Conservation (phyloP, 192 early-diverging fungal genomes). For the Paraglomus occultum region DNA sequence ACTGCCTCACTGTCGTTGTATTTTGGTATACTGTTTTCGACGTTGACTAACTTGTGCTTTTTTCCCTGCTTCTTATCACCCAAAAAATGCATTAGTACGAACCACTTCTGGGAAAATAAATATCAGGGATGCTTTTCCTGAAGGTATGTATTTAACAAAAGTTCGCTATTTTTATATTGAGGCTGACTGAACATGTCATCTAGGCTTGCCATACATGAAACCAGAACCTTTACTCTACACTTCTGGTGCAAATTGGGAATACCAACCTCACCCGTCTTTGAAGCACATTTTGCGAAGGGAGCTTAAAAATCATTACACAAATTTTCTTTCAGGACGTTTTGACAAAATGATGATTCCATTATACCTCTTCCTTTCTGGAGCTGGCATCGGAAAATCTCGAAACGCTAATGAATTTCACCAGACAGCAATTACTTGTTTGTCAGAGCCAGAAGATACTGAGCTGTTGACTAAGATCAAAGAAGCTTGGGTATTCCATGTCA, state of each 20-base stretch:
- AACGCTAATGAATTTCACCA: conserved; percentile 27
- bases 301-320: conserved; percentile 21
- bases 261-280: conserved; percentile 19
- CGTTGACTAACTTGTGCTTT: no score
- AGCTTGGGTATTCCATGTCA: conserved; percentile 22
- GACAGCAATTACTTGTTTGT: conserved; percentile 28
- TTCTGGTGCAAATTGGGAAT: conserved; percentile 22
- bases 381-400: conserved; percentile 30
- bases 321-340: neutral
- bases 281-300: conserved; percentile 5
- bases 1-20: no score
- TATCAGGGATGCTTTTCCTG: conserved; percentile 11
- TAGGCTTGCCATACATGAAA: conserved; percentile 26
- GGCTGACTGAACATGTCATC: neutral
- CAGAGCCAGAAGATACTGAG: conserved; percentile 12
- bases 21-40: no score
- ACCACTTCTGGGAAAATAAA: no score
- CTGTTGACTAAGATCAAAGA: conserved; percentile 16
- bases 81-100: no score
- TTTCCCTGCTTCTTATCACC: no score
- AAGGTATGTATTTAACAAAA: conserved; percentile 18
- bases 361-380: conserved; percentile 30
- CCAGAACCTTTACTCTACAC: conserved; percentile 23
- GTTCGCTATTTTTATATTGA: neutral
- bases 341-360: conserved; percentile 23